Conservation (phyloP, 2,329 filamentous ascomycete genomes). For the Pseudopyricularia cyperi region DNA sequence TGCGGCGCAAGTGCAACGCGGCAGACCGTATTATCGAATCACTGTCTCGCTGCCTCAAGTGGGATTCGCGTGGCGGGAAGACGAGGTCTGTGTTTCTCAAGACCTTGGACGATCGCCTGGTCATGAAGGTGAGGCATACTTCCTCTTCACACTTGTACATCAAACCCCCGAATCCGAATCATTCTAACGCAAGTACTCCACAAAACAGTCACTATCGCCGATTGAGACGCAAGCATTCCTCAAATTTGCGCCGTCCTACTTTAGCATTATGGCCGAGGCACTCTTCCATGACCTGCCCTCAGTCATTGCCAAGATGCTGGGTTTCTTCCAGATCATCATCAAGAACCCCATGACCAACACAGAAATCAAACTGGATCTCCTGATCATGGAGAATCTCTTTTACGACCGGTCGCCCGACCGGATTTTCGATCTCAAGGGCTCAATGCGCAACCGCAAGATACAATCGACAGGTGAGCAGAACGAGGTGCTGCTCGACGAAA, state of each 20-base stretch:
- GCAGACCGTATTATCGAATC: conserved; percentile 92
- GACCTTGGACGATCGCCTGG: conserved; percentile 85
- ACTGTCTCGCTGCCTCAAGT: conserved; percentile 87
- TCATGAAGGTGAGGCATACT: conserved; percentile 52
- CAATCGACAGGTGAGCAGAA: conserved; percentile 91
- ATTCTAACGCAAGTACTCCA: background rate
- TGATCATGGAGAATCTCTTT: conserved; percentile 96
- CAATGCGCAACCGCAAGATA: conserved; percentile 97
- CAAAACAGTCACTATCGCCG: conserved; percentile 53
- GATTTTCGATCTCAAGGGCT: conserved; percentile 92
- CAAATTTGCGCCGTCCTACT: conserved; percentile 92
- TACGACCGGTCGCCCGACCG: conserved; percentile 85
- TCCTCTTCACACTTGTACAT: background rate
- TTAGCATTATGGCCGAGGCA: conserved; percentile 91
- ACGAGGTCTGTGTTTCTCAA: conserved; percentile 96
- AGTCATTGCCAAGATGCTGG: conserved; percentile 98
- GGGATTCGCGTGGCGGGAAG: conserved; percentile 96
- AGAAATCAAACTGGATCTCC: conserved; percentile 86
- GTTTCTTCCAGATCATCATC: conserved; percentile 94
- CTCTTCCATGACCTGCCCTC: conserved; percentile 91
- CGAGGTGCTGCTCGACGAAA: conserved; percentile 92
- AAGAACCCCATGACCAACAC: conserved; percentile 86
- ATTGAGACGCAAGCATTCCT: conserved; percentile 91
- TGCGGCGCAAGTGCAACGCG: conserved; percentile 84
- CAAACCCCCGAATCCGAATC: background rate